Percentiles rank a stretch among this genome's conserved stretches.
These are phyloP conservation scores for Verbena officinalis DNA, from an alignment of 257 asterid genomes.

Conservation along the genomic window DNA sequence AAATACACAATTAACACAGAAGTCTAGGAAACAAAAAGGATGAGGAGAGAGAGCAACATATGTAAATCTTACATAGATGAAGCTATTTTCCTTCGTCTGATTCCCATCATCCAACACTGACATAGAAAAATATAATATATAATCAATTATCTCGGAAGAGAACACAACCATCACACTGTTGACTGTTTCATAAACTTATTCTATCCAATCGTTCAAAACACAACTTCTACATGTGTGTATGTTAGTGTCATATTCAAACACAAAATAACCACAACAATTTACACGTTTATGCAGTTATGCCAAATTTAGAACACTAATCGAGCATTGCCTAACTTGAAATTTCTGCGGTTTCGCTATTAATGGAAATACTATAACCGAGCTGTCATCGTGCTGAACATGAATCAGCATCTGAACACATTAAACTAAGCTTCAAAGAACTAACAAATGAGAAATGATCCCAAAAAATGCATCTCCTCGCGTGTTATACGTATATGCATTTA, in stretches of 20 bases:
- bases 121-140: conserved; percentile 30
- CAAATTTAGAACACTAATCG: conserved; percentile 15
- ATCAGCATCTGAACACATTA: conserved; percentile 17
- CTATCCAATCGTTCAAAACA: conserved; percentile 3
- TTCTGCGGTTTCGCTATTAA: background rate
- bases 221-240: background rate
- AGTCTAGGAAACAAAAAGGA: background rate
- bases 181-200: background rate
- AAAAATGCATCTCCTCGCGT: background rate
- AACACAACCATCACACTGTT: conserved; percentile 24
- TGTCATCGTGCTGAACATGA: conserved; percentile 18
- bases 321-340: conserved; percentile 12
- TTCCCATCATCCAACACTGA: conserved; percentile 88
- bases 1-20: background rate
- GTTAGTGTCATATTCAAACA: background rate
- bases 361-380: conserved; percentile 19
- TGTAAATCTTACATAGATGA: conserved; percentile 77
- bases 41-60: conserved; percentile 15
- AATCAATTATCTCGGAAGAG: conserved; percentile 16
- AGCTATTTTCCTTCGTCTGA: conserved; percentile 87
- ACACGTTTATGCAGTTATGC: background rate
- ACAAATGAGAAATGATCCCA: conserved; percentile 19
- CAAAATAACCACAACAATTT: conserved; percentile 1
- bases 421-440: background rate
- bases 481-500: background rate